Evolutionary conservation across 768 basidiomycete genomes (phyloP).

Genomic region (Piloderma croceum): DNA sequence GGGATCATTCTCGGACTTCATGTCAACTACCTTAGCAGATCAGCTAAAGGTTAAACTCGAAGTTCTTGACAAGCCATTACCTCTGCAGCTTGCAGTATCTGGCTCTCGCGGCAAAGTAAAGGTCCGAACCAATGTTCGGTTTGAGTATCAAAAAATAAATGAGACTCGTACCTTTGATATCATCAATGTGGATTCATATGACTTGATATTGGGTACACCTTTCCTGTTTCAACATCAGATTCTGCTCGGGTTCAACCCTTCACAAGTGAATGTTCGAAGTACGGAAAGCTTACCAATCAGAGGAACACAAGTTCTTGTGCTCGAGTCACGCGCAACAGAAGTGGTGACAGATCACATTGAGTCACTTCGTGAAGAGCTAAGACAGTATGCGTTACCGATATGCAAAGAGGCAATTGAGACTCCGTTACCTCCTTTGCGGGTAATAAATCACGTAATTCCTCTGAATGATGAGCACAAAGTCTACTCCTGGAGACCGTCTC

Average conservation of each 20-base stretch:
- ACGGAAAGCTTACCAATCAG: too few relatives aligned
- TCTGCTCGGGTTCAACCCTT: constrained; percentile 15
- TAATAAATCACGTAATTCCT: constrained; percentile 31
- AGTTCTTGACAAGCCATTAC: constrained; percentile 26
- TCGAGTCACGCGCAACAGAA: too few relatives aligned
- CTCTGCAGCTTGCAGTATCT: constrained; percentile 35
- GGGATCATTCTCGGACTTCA: constrained; percentile 37
- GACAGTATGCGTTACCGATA: too few relatives aligned
- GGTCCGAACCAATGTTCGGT: constrained; percentile 12
- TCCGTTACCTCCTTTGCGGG: constrained; percentile 22
- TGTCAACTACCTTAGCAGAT: constrained; percentile 31
- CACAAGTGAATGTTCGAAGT: constrained; percentile 12
- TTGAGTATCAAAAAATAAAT: constrained; percentile 32
- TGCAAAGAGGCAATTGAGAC: constrained; percentile 25
- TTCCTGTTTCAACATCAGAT: constrained; percentile 22
- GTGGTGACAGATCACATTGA: too few relatives aligned
- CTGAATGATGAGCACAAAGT: constrained; percentile 23
- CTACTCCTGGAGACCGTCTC: constrained; percentile 30
- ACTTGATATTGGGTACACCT: constrained; percentile 22
- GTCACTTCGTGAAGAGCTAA: too few relatives aligned
- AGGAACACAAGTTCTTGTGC: too few relatives aligned
- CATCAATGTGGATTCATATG: constrained; percentile 22
- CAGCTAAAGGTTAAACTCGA: constrained; percentile 27
- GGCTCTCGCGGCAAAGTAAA: constrained; percentile 38
- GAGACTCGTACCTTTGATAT: constrained; percentile 26